Conservation (phyloP, 1,284 basidiomycete species). For the Austroboletus olivaceoglutinosus region DNA sequence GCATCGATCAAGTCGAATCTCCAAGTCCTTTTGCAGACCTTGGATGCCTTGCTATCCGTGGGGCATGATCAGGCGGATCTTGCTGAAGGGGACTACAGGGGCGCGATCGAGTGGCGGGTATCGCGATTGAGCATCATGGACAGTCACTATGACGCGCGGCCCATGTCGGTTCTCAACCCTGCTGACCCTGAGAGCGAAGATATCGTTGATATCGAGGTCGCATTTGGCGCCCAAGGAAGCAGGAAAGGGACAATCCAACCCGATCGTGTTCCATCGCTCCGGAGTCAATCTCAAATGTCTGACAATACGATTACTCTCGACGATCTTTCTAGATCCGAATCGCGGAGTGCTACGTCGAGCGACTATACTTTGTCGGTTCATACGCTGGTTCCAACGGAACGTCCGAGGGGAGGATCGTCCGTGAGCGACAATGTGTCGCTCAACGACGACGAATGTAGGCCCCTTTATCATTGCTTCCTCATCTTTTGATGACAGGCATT, state of each 20-base stretch:
- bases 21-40: constrained; percentile 51
- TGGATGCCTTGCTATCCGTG: constrained; percentile 60
- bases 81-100: constrained; percentile 64
- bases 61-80: constrained; percentile 69
- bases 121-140: constrained; percentile 63
- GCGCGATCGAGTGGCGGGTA: constrained; percentile 71
- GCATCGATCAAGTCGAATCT: constrained; percentile 54
- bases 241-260: constrained; percentile 24
- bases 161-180: constrained; percentile 36
- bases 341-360: constrained; percentile 21
- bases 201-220: constrained; percentile 60
- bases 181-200: constrained; percentile 50
- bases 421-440: constrained; percentile 26
- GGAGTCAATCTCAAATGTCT: constrained; percentile 36
- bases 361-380: constrained; percentile 27
- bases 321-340: constrained; percentile 24
- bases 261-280: constrained; percentile 29
- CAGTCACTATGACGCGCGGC: constrained; percentile 43
- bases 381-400: constrained; percentile 26
- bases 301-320: constrained; percentile 35
- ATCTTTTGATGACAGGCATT: constrained; percentile 8
- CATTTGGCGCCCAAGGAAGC: constrained; percentile 40
- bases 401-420: constrained; percentile 14
- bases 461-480: background rate
- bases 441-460: constrained; percentile 39